Evolutionary conservation across 306 rosid genomes (phyloP).

Genomic region (Gastrolobium villosum): DNA sequence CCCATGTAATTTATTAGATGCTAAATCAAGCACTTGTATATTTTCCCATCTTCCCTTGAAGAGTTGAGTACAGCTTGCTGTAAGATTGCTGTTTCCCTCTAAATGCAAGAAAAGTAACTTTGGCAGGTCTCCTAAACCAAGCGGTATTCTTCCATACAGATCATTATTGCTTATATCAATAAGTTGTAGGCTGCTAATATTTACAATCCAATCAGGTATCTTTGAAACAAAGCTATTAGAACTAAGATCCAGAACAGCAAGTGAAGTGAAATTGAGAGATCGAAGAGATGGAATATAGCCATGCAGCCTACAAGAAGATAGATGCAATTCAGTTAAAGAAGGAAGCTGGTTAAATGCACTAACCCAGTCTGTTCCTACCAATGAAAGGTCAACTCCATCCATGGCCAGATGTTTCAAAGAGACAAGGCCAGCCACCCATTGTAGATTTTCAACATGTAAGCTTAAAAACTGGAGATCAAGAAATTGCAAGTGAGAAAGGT

Average conservation of each 20-base stretch:
- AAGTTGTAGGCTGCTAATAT: slow-evolving; percentile 49
- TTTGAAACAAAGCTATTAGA: slow-evolving; percentile 42
- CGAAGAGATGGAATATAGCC: slow-evolving; percentile 44
- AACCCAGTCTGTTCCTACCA: slow-evolving; percentile 45
- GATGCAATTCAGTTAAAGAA: slow-evolving; percentile 52
- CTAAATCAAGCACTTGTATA: slow-evolving; percentile 39
- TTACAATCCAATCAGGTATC: slow-evolving; percentile 59
- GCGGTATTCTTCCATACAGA: slow-evolving; percentile 63
- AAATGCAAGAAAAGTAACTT: slow-evolving; percentile 46
- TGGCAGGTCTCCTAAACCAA: slow-evolving; percentile 49
- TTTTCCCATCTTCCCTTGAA: slow-evolving; percentile 53
- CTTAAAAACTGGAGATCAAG: slow-evolving; percentile 42
- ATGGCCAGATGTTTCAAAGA: slow-evolving; percentile 56
- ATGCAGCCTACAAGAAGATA: slow-evolving; percentile 28
- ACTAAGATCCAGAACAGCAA: slow-evolving; percentile 49
- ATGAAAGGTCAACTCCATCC: slow-evolving; percentile 54
- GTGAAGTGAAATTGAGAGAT: slow-evolving; percentile 54
- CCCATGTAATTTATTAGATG: slow-evolving; percentile 46
- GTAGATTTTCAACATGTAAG: slow-evolving; percentile 37
- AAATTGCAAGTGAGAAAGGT: slow-evolving; percentile 52
- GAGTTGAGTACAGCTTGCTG: slow-evolving; percentile 55
- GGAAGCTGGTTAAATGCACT: slow-evolving; percentile 42
- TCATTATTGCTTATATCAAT: slow-evolving; percentile 19
- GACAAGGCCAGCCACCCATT: slow-evolving; percentile 52
- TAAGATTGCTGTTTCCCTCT: slow-evolving; percentile 24